Conservation (phyloP, 768 basidiomycete genomes). For the Pulveroboletus sp. region DNA sequence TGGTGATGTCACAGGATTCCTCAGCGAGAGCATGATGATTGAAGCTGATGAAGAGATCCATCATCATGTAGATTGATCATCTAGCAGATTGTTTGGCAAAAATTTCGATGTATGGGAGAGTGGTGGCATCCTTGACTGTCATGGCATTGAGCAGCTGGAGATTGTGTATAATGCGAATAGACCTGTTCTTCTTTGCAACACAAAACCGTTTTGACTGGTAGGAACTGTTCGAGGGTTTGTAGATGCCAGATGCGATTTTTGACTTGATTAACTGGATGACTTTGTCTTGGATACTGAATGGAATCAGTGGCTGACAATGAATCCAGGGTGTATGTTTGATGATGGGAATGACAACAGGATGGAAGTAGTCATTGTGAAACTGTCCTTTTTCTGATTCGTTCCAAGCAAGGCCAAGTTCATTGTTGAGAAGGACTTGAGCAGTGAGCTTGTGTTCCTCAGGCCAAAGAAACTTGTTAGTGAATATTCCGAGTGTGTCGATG, state of each 20-base stretch:
- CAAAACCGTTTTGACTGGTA: conserved; percentile 42
- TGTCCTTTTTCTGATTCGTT: conserved; percentile 34
- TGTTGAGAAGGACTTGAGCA: conserved; percentile 25
- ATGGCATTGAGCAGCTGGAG: conserved; percentile 23
- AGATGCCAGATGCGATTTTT: conserved; percentile 39
- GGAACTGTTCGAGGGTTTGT: conserved; percentile 37
- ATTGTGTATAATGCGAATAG: conserved; percentile 20
- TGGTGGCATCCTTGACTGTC: conserved; percentile 8
- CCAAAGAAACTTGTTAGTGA: not conserved
- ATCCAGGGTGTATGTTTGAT: conserved; percentile 37
- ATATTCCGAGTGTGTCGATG: not conserved
- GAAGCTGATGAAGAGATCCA: conserved; percentile 3
- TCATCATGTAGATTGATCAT: not conserved
- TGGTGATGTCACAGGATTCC: conserved; percentile 36
- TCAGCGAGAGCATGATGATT: not conserved
- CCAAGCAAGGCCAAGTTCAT: conserved; percentile 39
- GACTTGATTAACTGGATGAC: conserved; percentile 28
- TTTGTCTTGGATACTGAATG: conserved; percentile 24
- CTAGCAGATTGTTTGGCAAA: conserved; percentile 16
- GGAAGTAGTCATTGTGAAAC: conserved; percentile 34
- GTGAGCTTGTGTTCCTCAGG: conserved; percentile 1
- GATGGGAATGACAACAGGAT: conserved; percentile 31
- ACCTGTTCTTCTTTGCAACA: conserved; percentile 29
- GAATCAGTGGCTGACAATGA: conserved; percentile 28
- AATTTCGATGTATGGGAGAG: conserved; percentile 10